A percentile compares a stretch with the other conserved stretches of the same genome.
Conservation (phyloP, 78 protist species). For the Dictyostelium capitatum region DNA sequence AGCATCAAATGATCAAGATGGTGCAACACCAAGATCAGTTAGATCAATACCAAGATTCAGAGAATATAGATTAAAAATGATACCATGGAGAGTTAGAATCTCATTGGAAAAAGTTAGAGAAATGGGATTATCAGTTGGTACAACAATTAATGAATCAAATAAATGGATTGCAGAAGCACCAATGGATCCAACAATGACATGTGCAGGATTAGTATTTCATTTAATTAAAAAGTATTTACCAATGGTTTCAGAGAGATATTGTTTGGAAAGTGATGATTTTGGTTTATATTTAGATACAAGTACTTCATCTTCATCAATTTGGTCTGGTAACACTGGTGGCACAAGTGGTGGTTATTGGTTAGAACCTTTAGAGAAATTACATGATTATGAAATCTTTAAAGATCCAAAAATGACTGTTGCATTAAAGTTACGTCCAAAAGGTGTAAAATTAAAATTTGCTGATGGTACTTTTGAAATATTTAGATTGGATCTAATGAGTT, state of each 20-base stretch:
- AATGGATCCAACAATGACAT: slow-evolving; percentile 78
- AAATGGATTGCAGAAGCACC: slow-evolving; percentile 47
- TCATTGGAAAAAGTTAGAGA: slow-evolving; percentile 43
- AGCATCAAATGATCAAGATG: background rate
- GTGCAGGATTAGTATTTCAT: slow-evolving; percentile 66
- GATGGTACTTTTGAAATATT: slow-evolving; percentile 62
- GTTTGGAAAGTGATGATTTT: slow-evolving; percentile 70
- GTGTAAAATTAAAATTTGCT: slow-evolving; percentile 72
- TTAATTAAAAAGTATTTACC: slow-evolving; percentile 42
- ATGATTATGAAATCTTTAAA: slow-evolving; percentile 52
- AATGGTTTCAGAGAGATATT: background rate
- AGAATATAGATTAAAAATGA: slow-evolving; percentile 65
- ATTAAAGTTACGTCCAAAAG: slow-evolving; percentile 16
- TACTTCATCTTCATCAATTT: background rate
- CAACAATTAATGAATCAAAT: background rate
- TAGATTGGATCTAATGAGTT: slow-evolving; percentile 35
- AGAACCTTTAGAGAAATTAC: slow-evolving; percentile 74
- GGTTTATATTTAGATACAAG: slow-evolving; percentile 45
- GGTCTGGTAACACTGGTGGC: background rate
- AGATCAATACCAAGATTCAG: background rate
- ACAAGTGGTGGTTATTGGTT: slow-evolving; percentile 53
- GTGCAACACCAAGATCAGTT: background rate
- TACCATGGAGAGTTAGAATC: slow-evolving; percentile 66
- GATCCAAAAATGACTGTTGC: slow-evolving; percentile 59
- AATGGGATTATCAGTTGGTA: slow-evolving; percentile 15